These are phyloP conservation scores for Hagleromyces aurorensis DNA, from an alignment of 805 yeast genomes.

Conservation along the genomic window DNA sequence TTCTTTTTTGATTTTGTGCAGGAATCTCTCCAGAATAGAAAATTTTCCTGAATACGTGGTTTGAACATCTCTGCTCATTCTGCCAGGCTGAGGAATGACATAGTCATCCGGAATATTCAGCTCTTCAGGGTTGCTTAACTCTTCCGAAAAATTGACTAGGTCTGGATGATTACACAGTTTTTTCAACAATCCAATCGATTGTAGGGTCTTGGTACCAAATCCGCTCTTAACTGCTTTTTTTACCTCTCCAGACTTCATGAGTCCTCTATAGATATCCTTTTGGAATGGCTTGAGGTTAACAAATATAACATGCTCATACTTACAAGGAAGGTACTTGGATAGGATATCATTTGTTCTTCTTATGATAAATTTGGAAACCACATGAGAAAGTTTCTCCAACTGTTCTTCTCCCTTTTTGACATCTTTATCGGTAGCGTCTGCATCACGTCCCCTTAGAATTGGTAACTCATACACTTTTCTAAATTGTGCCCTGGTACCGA, in stretches of 20 bases:
- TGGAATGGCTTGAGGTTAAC: constrained; percentile 79
- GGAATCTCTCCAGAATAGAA: constrained; percentile 73
- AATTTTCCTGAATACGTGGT: constrained; percentile 85
- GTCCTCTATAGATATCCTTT: constrained; percentile 56
- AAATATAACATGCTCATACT: constrained; percentile 95
- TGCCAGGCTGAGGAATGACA: constrained; percentile 15
- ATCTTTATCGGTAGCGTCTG: constrained; percentile 78
- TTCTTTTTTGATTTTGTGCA: constrained; percentile 64
- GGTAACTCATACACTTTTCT: constrained; percentile 74
- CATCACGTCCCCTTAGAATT: constrained; percentile 81
- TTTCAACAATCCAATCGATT: constrained; percentile 81
- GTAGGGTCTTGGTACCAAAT: constrained; percentile 56
- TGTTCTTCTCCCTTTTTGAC: constrained; percentile 59
- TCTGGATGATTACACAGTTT: constrained; percentile 95
- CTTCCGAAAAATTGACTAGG: constrained; percentile 64
- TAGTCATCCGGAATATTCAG: constrained; percentile 68
- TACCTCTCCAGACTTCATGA: constrained; percentile 73
- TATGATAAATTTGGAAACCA: constrained; percentile 86
- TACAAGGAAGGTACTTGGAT: constrained; percentile 89
- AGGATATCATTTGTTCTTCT: constrained; percentile 92
- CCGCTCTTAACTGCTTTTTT: constrained; percentile 38
- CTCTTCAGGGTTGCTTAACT: constrained; percentile 49
- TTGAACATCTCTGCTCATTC: constrained; percentile 48
- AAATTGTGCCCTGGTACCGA: constrained; percentile 80
- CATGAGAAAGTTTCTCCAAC: constrained; percentile 56